Evolutionary conservation across 805 yeast genomes (phyloP).

Genomic region (Lipomyces mesembrius): DNA sequence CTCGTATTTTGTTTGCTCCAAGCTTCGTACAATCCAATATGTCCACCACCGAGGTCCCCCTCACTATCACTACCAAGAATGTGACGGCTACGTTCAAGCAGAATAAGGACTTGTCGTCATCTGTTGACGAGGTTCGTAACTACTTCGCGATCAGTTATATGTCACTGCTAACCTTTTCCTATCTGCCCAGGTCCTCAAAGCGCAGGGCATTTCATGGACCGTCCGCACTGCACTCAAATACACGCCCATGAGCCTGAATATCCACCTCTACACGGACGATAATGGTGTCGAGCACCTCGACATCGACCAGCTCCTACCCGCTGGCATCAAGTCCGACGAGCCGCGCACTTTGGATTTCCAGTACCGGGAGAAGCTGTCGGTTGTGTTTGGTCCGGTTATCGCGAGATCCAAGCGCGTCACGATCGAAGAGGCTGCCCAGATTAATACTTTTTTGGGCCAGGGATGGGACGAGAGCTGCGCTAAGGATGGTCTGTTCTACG

Average conservation of each 20-base stretch:
- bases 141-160: background rate
- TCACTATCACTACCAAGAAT: conserved; percentile 22
- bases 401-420: conserved; percentile 14
- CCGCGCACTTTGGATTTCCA: conserved; percentile 27
- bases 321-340: conserved; percentile 30
- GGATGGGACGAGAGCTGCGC: conserved; percentile 26
- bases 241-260: conserved; percentile 21
- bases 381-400: conserved; percentile 36
- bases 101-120: conserved; percentile 31
- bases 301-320: conserved; percentile 30
- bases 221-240: conserved; percentile 29
- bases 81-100: conserved; percentile 23
- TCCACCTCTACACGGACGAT: conserved; percentile 13
- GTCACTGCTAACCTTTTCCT: background rate
- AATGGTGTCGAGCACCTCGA: conserved; percentile 24
- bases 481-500: conserved; percentile 19
- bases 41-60: conserved; percentile 27
- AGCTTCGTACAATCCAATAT: background rate
- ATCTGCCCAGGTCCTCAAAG: conserved; percentile 27
- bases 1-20: background rate
- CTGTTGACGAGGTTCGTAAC: conserved; percentile 23
- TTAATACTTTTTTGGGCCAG: conserved; percentile 20
- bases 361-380: conserved; percentile 20
- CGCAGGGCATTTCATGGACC: conserved; percentile 33
- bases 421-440: conserved; percentile 23